Evolutionary conservation across 345 rosid genomes (phyloP).

Genomic region (Nasturtium officinale): DNA sequence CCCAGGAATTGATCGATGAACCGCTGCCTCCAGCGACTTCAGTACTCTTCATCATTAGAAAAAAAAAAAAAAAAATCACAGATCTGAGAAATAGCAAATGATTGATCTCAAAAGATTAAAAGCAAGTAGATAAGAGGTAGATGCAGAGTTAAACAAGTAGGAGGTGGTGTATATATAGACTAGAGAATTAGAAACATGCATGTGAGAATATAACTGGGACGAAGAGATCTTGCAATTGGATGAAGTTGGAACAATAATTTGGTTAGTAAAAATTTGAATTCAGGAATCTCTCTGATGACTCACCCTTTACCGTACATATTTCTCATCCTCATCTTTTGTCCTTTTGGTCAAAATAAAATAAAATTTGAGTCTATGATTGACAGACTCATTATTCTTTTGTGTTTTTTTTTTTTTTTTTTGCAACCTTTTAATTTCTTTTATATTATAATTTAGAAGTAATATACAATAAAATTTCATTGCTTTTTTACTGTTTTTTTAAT

Average conservation of each 20-base stretch:
- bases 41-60: constrained; percentile 17
- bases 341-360: constrained; percentile 16
- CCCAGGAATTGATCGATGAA: constrained; percentile 97
- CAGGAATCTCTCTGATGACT: constrained; percentile 41
- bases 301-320: constrained; percentile 45
- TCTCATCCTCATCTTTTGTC: constrained; percentile 31
- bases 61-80: not conserved
- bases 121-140: not conserved
- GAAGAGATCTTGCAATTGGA: not conserved
- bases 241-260: not conserved
- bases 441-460: not conserved
- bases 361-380: not conserved
- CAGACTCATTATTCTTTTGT: not conserved
- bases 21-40: constrained; percentile 98
- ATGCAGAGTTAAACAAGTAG: constrained; percentile 12
- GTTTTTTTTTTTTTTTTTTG: not conserved
- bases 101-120: constrained; percentile 8
- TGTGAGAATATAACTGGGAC: constrained; percentile 18
- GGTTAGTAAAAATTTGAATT: constrained; percentile 7
- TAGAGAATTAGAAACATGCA: constrained; percentile 30
- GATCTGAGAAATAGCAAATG: constrained; percentile 38
- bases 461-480: too few relatives aligned
- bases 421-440: not conserved
- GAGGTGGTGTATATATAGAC: constrained; percentile 12
- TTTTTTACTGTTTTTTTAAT: too few relatives aligned